These are phyloP conservation scores for Myriosclerotinia scirpicola DNA, from an alignment of 2,329 filamentous ascomycete species.

Conservation along the genomic window DNA sequence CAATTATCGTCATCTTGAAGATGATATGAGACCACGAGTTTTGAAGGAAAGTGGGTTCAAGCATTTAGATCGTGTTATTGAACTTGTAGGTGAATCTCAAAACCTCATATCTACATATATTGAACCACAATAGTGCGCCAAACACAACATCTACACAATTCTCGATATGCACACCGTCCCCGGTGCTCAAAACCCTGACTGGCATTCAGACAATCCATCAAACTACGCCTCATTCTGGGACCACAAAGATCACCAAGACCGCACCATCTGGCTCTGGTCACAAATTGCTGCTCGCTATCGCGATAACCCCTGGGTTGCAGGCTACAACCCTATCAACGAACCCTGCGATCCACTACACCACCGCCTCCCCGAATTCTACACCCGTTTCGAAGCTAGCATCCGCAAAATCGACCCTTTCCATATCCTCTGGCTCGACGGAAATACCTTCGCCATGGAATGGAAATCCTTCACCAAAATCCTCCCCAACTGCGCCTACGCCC, in stretches of 20 bases:
- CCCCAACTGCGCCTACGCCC: constrained; percentile 52
- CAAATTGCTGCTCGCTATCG: constrained; percentile 46
- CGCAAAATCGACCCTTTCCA: constrained; percentile 48
- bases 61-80: constrained; percentile 50
- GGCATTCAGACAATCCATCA: constrained; percentile 47
- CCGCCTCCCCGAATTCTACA: constrained; percentile 45
- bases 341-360: constrained; percentile 42
- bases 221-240: constrained; percentile 49
- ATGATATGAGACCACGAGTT: constrained; percentile 51
- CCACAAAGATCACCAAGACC: constrained; percentile 49
- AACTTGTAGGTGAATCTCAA: constrained; percentile 39
- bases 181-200: constrained; percentile 51
- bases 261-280: constrained; percentile 48
- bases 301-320: constrained; percentile 43
- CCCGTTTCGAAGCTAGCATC: constrained; percentile 44
- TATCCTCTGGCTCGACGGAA: constrained; percentile 53
- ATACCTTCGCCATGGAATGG: constrained; percentile 56
- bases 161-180: constrained; percentile 49
- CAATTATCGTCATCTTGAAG: constrained; percentile 59
- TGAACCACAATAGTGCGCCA: constrained; percentile 38
- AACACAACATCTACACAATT: constrained; percentile 47
- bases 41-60: constrained; percentile 51
- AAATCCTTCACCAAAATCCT: constrained; percentile 45
- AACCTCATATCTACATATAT: neutral
- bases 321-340: constrained; percentile 41